Percentiles rank a stretch among this genome's conserved stretches.
These are phyloP conservation scores for Thalassia testudinum DNA, from an alignment of 116 monocot species.

Conservation along the genomic window DNA sequence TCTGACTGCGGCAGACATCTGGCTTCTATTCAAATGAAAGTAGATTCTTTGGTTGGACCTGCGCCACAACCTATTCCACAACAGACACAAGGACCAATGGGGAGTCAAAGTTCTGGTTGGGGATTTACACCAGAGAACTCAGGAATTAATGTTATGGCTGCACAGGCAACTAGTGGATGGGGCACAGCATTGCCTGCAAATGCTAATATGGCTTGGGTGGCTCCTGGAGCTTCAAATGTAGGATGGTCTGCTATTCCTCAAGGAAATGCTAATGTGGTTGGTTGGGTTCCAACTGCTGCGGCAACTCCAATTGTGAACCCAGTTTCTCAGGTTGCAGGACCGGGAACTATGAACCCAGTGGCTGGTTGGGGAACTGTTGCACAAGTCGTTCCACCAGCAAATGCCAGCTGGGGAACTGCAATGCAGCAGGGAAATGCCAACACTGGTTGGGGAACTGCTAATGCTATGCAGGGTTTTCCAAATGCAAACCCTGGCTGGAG, in stretches of 20 bases:
- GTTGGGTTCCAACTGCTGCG: conserved; percentile 15
- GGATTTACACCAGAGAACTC: neutral
- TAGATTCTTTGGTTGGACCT: conserved; percentile 1
- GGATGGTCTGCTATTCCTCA: conserved; percentile 28
- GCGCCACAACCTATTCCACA: conserved; percentile 3
- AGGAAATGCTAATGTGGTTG: conserved; percentile 17
- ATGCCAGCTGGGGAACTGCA: conserved; percentile 16
- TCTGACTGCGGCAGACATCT: conserved; percentile 2
- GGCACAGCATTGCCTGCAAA: conserved; percentile 14
- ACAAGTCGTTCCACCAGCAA: conserved; percentile 11
- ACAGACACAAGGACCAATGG: conserved; percentile 1
- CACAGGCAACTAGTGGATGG: conserved; percentile 12
- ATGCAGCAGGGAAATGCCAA: conserved; percentile 19
- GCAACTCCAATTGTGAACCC: conserved; percentile 11
- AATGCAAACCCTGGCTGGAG: conserved; percentile 24
- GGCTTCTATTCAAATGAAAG: conserved; percentile 7
- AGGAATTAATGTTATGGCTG: conserved; percentile 1
- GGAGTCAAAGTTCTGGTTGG: neutral
- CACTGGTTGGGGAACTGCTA: conserved; percentile 22
- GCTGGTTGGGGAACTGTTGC: conserved; percentile 18
- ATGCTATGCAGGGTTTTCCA: conserved; percentile 20
- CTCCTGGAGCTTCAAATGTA: conserved; percentile 18
- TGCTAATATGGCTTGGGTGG: conserved; percentile 6
- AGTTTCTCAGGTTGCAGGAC: conserved; percentile 18
- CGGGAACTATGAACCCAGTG: conserved; percentile 19